Conservation (phyloP, 495 filamentous ascomycete genomes). For the Recurvomyces mirabilis region DNA sequence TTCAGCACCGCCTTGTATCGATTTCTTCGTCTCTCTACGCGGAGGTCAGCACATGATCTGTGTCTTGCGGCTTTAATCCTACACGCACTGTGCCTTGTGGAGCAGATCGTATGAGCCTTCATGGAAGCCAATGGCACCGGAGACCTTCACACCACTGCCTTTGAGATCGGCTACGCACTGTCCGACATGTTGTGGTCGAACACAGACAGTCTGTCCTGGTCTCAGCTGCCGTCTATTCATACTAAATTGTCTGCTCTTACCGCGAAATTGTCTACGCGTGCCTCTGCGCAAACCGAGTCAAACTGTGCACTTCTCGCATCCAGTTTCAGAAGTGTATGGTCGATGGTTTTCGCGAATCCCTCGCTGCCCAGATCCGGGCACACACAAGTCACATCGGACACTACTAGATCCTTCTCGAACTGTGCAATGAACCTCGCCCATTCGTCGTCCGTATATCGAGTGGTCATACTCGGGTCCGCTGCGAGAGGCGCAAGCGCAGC, state of each 20-base stretch:
- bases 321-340: constrained; percentile 54
- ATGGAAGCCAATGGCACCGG: constrained; percentile 58
- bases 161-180: constrained; percentile 44
- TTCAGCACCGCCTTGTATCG: constrained; percentile 44
- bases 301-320: constrained; percentile 45
- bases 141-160: constrained; percentile 40
- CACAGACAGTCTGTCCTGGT: constrained; percentile 44
- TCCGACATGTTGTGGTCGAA: constrained; percentile 42
- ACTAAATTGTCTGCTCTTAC: too few relatives aligned
- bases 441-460: constrained; percentile 29
- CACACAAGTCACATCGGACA: constrained; percentile 7
- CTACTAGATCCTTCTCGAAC: constrained; percentile 15
- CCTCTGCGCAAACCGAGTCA: constrained; percentile 53
- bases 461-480: too few relatives aligned
- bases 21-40: constrained; percentile 43
- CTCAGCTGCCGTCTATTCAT: too few relatives aligned
- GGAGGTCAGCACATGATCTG: too few relatives aligned
- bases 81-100: constrained; percentile 39
- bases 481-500: too few relatives aligned
- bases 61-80: too few relatives aligned
- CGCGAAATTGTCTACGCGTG: constrained; percentile 46
- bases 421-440: constrained; percentile 24
- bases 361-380: constrained; percentile 2
- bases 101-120: constrained; percentile 47
- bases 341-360: constrained; percentile 37